Evolutionary conservation across 768 basidiomycete species (phyloP).

Genomic region (Pleurotus giganteus): DNA sequence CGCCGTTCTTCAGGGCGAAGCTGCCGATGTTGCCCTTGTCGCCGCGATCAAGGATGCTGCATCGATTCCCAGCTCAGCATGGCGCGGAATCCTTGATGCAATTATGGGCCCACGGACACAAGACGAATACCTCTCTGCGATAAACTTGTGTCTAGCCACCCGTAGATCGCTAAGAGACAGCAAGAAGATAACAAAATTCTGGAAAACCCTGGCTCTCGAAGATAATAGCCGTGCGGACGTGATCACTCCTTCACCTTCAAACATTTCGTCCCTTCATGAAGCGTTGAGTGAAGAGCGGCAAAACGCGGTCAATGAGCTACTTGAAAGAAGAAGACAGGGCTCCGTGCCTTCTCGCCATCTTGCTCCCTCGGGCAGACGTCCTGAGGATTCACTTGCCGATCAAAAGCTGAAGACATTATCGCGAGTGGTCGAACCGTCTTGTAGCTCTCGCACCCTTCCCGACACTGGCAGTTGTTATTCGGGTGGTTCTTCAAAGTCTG

Average conservation of each 20-base stretch:
- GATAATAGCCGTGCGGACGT: slow-evolving; percentile 10
- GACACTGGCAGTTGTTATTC: neutral
- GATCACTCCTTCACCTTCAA: slow-evolving; percentile 20
- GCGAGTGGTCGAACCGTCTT: slow-evolving; percentile 1
- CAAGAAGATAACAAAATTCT: slow-evolving; percentile 34
- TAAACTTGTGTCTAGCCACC: slow-evolving; percentile 28
- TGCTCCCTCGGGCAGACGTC: neutral
- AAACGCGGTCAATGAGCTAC: slow-evolving; percentile 31
- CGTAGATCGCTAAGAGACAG: slow-evolving; percentile 29
- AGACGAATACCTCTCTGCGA: slow-evolving; percentile 31
- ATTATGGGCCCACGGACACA: slow-evolving; percentile 28
- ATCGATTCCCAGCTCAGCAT: slow-evolving; percentile 33
- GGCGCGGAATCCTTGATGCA: slow-evolving; percentile 39
- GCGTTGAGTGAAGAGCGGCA: slow-evolving; percentile 15
- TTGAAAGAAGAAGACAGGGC: slow-evolving; percentile 20
- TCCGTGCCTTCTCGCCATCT: slow-evolving; percentile 11
- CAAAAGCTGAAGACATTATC: slow-evolving; percentile 4
- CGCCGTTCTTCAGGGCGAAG: slow-evolving; percentile 26
- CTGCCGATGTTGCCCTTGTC: slow-evolving; percentile 40
- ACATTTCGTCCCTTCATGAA: slow-evolving; percentile 17
- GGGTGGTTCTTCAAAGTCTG: neutral
- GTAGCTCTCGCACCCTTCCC: neutral
- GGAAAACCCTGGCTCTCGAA: slow-evolving; percentile 34
- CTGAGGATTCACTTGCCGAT: neutral
- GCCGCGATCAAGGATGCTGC: slow-evolving; percentile 42